Evolutionary conservation across 2,329 filamentous ascomycete species (phyloP).

Genomic region (Fusarium abutilonis): DNA sequence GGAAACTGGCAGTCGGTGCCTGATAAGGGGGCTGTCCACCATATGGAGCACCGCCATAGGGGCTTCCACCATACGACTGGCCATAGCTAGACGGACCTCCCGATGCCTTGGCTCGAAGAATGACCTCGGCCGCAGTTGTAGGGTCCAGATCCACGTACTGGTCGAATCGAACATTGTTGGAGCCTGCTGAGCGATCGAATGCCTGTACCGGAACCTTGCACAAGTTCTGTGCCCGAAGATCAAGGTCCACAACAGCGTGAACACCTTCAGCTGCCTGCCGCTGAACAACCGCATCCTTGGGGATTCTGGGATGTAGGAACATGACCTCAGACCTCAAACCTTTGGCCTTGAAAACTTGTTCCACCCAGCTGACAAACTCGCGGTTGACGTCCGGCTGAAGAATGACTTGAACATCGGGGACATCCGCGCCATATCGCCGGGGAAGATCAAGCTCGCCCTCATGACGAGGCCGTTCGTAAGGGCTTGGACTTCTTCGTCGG

Average conservation of each 20-base stretch:
- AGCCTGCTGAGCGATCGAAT: constrained; percentile 82
- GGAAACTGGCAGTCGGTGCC: constrained; percentile 46
- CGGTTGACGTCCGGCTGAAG: constrained; percentile 80
- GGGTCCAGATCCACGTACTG: constrained; percentile 88
- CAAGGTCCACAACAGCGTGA: constrained; percentile 81
- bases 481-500: constrained; percentile 76
- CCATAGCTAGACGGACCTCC: constrained; percentile 44
- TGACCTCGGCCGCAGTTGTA: constrained; percentile 80
- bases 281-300: constrained; percentile 81
- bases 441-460: constrained; percentile 75
- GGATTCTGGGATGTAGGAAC: constrained; percentile 79
- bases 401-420: constrained; percentile 91
- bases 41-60: constrained; percentile 49
- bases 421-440: constrained; percentile 74
- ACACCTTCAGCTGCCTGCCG: constrained; percentile 90
- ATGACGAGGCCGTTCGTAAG: constrained; percentile 61
- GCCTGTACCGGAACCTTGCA: constrained; percentile 84
- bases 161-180: constrained; percentile 81
- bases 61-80: constrained; percentile 45
- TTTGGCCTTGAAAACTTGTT: constrained; percentile 76
- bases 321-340: constrained; percentile 81
- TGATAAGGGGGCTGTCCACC: constrained; percentile 44
- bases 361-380: constrained; percentile 85
- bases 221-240: constrained; percentile 72
- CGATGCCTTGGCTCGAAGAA: constrained; percentile 72